Evolutionary conservation across 2,329 filamentous ascomycete genomes (phyloP).

Genomic region (Rosellinia necatrix): DNA sequence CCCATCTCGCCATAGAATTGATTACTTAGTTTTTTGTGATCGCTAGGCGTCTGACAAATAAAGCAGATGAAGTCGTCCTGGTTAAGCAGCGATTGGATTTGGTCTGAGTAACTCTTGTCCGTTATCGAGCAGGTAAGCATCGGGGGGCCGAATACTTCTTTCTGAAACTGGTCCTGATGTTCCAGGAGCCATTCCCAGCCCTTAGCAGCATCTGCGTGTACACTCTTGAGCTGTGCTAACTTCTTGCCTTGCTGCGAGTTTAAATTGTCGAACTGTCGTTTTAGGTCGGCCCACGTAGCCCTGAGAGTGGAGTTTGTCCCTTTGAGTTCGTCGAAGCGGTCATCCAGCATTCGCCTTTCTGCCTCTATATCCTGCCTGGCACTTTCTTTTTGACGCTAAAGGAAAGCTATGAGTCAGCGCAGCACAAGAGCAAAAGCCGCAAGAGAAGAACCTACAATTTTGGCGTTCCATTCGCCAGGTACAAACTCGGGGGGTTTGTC

Average conservation of each 20-base stretch:
- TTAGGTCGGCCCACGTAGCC: slow-evolving; percentile 44
- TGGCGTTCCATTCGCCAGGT: slow-evolving; percentile 69
- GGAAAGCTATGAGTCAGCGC: slow-evolving; percentile 16
- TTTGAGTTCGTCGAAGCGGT: slow-evolving; percentile 45
- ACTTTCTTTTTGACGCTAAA: slow-evolving; percentile 65
- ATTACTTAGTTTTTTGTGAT: slow-evolving; percentile 74
- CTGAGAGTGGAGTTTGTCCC: slow-evolving; percentile 49
- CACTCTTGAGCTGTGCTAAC: slow-evolving; percentile 63
- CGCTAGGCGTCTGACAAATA: slow-evolving; percentile 74
- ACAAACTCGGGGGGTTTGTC: slow-evolving; percentile 71
- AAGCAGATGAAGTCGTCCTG: slow-evolving; percentile 65
- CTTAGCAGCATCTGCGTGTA: slow-evolving; percentile 66
- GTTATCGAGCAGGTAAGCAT: slow-evolving; percentile 80
- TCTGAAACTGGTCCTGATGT: slow-evolving; percentile 71
- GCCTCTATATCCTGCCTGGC: slow-evolving; percentile 56
- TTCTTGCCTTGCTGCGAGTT: slow-evolving; percentile 78
- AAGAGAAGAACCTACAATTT: slow-evolving; percentile 62
- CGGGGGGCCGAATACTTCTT: slow-evolving; percentile 79
- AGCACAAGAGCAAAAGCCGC: not conserved
- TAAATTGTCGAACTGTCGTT: slow-evolving; percentile 61
- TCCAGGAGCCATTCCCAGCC: slow-evolving; percentile 84
- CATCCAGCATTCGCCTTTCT: slow-evolving; percentile 44
- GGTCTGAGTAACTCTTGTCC: slow-evolving; percentile 66
- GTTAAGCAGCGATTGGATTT: slow-evolving; percentile 57
- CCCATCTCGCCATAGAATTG: slow-evolving; percentile 66